Evolutionary conservation across 306 rosid species (phyloP).

Genomic region (Begonia masoniana): DNA sequence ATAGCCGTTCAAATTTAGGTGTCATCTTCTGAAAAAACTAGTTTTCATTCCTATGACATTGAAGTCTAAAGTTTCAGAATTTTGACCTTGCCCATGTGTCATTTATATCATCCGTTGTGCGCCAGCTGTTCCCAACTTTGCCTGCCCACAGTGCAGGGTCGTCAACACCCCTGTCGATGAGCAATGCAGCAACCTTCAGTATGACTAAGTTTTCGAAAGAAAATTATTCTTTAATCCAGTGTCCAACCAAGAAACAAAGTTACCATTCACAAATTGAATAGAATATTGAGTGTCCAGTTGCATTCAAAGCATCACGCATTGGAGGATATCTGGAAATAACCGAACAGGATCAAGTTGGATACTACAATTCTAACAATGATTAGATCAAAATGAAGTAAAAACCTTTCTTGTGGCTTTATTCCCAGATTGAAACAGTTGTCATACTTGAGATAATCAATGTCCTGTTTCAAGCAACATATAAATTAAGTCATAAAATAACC

Average conservation of each 20-base stretch:
- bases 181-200: no score
- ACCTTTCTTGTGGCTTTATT: constrained; percentile 69
- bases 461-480: constrained; percentile 23
- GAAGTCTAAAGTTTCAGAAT: constrained; percentile 12
- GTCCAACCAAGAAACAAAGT: constrained; percentile 7
- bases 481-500: background rate
- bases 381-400: constrained; percentile 19
- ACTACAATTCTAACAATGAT: background rate
- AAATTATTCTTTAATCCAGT: no score
- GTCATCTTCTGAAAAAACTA: no score
- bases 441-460: constrained; percentile 81
- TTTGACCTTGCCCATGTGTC: constrained; percentile 91
- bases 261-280: constrained; percentile 93
- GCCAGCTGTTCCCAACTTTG: constrained; percentile 93
- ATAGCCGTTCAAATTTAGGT: no score
- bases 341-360: constrained; percentile 17
- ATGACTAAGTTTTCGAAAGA: no score
- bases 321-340: constrained; percentile 72
- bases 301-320: constrained; percentile 84
- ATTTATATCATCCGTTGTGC: constrained; percentile 84
- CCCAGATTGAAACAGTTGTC: constrained; percentile 91
- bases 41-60: no score
- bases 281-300: constrained; percentile 52
- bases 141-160: constrained; percentile 97
- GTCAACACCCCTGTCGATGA: constrained; percentile 61